Conservation (phyloP, 73 alveolate species). For the Blepharisma japonicum region DNA sequence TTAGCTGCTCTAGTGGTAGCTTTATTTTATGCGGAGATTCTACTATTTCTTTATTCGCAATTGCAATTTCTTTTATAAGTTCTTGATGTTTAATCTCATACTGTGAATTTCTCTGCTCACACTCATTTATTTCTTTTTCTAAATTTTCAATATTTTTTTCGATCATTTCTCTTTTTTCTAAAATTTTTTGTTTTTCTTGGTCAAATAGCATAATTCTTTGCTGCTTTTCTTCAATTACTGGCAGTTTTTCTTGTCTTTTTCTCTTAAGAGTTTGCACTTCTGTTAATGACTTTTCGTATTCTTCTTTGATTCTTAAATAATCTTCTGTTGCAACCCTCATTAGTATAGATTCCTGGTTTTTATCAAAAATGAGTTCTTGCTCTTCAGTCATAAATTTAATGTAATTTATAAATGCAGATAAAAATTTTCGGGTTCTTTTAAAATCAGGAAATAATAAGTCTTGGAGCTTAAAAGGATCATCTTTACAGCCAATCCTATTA, state of each 20-base stretch:
- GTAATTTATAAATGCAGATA: slow-evolving; percentile 11
- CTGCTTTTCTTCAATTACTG: neutral
- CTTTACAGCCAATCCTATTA: slow-evolving; percentile 11
- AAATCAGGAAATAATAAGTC: slow-evolving; percentile 19
- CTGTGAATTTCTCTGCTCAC: neutral
- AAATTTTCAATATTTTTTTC: slow-evolving; percentile 12
- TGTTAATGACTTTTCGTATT: neutral
- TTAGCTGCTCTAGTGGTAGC: too few relatives aligned
- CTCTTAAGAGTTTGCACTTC: neutral
- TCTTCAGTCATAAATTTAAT: neutral
- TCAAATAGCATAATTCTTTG: neutral
- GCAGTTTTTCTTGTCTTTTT: neutral
- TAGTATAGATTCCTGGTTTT: neutral
- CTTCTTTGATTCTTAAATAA: neutral
- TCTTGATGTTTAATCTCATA: too few relatives aligned
- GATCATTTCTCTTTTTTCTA: slow-evolving; percentile 11
- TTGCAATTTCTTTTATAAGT: too few relatives aligned
- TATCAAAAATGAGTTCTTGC: neutral
- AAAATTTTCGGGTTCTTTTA: slow-evolving; percentile 20
- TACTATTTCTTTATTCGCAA: too few relatives aligned
- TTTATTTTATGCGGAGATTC: too few relatives aligned
- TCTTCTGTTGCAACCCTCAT: neutral
- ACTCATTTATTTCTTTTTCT: neutral
- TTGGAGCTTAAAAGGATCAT: slow-evolving; percentile 6
- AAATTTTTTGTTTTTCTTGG: neutral